phyloP scores from a whole-genome alignment of 2,329 filamentous ascomycete species.

The Eurotiales sp. region DNA sequence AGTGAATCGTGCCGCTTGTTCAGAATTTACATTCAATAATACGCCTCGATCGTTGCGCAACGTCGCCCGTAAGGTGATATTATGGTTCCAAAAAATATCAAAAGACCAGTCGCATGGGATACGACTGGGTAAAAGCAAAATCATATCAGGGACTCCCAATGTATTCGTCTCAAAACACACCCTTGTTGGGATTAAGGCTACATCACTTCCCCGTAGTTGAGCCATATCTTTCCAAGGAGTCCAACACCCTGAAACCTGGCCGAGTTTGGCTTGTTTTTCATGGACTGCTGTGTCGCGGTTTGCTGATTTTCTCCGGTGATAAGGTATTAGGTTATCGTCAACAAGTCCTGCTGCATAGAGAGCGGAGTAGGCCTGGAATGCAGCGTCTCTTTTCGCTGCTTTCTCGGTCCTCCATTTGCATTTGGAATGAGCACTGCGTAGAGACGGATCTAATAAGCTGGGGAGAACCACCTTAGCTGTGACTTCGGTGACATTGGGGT shows the following conservation, averaged over 20 bases:
- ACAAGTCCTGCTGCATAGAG: constrained; percentile 69
- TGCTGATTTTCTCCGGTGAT: constrained; percentile 35
- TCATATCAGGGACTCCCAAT: constrained; percentile 18
- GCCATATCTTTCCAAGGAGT: constrained; percentile 39
- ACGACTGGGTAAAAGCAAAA: constrained; percentile 23
- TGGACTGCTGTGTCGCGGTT: constrained; percentile 30
- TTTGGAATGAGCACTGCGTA: constrained; percentile 54
- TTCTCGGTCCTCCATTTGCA: constrained; percentile 65
- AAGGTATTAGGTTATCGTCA: constrained; percentile 73
- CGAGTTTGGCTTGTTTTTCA: constrained; percentile 24
- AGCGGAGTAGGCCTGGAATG: constrained; percentile 71
- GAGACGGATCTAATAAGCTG: constrained; percentile 58
- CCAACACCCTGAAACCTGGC: constrained; percentile 28
- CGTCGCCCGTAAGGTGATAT: constrained; percentile 19
- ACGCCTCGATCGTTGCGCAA: constrained; percentile 14
- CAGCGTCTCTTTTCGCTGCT: constrained; percentile 73
- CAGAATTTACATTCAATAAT: constrained; percentile 6
- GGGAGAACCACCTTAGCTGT: constrained; percentile 67
- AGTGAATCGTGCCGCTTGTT: constrained; percentile 17
- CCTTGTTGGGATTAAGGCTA: constrained; percentile 18
- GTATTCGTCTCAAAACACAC: constrained; percentile 18
- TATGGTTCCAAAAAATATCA: constrained; percentile 28
- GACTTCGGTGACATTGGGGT: constrained; percentile 19
- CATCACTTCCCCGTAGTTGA: constrained; percentile 22
- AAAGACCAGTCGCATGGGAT: constrained; percentile 23